phyloP scores from a whole-genome alignment of 1,284 basidiomycete species.

The Calocybe gambosa region DNA sequence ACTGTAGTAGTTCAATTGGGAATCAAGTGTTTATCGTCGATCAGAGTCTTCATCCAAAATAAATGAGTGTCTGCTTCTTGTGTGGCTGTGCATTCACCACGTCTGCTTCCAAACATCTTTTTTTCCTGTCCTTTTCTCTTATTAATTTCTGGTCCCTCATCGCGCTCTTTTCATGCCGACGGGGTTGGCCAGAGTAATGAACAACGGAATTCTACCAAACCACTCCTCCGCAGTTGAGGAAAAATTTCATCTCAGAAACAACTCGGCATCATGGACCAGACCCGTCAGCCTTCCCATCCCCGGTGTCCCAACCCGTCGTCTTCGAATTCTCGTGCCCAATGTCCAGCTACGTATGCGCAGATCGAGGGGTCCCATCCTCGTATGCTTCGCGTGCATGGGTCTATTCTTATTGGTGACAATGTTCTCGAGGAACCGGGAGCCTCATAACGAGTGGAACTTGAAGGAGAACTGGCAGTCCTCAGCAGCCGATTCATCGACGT shows the following conservation, averaged over 20 bases:
- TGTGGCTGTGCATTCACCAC: conserved; percentile 17
- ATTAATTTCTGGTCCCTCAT: conserved; percentile 5
- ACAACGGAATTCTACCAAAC: conserved; percentile 30
- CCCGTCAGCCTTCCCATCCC: conserved; percentile 43
- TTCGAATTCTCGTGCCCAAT: conserved; percentile 49
- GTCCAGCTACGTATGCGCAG: conserved; percentile 38
- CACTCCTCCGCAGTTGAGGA: conserved; percentile 35
- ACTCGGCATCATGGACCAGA: conserved; percentile 31
- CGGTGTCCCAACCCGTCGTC: conserved; percentile 37
- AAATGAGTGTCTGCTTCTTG: background rate
- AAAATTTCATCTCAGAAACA: conserved; percentile 28
- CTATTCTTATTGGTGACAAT: conserved; percentile 39
- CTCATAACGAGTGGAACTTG: conserved; percentile 27
- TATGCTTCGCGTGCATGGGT: conserved; percentile 34
- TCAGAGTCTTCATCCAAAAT: conserved; percentile 1
- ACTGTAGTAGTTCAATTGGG: no score
- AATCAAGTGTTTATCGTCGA: background rate
- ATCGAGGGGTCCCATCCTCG: conserved; percentile 33
- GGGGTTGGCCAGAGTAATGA: conserved; percentile 19
- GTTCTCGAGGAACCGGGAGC: conserved; percentile 32
- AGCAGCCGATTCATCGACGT: conserved; percentile 48
- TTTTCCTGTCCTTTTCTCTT: background rate
- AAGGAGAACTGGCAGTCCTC: conserved; percentile 39
- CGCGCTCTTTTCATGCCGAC: conserved; percentile 7
- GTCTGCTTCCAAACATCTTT: conserved; percentile 7